Evolutionary conservation across 2,329 filamentous ascomycete genomes (phyloP).

Genomic region (Pezizomycotina sp.): DNA sequence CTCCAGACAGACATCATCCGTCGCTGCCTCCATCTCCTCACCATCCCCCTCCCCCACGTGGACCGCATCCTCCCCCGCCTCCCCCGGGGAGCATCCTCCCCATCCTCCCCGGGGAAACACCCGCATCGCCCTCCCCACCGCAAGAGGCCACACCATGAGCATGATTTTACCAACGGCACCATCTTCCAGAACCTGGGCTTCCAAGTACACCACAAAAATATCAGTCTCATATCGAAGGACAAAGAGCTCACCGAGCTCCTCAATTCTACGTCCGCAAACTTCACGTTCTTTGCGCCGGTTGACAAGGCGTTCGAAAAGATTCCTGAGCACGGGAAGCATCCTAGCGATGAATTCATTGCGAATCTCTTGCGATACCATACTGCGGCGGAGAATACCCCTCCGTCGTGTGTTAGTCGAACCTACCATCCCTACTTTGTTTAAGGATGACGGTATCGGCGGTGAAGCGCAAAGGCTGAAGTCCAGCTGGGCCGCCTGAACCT

Average conservation of each 20-base stretch:
- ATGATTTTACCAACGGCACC: conserved; percentile 42
- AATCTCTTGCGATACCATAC: conserved; percentile 60
- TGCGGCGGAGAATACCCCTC: conserved; percentile 27
- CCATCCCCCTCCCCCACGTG: conserved; percentile 2
- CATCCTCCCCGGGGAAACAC: neutral
- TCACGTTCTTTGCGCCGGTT: conserved; percentile 66
- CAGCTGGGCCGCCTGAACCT: conserved; percentile 53
- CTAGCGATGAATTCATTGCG: conserved; percentile 55
- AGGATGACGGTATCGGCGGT: conserved; percentile 12
- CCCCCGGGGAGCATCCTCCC: neutral
- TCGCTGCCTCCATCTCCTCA: no score
- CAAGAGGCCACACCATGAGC: conserved; percentile 1
- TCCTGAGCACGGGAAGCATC: conserved; percentile 33
- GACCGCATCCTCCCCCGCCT: conserved; percentile 5
- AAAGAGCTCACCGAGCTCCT: conserved; percentile 54
- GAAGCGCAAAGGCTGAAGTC: conserved; percentile 36
- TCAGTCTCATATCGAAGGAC: conserved; percentile 57
- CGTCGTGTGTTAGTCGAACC: conserved; percentile 14
- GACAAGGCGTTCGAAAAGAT: conserved; percentile 59
- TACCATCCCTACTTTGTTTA: conserved; percentile 12
- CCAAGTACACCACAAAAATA: conserved; percentile 62
- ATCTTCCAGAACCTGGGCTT: conserved; percentile 62
- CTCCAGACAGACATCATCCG: no score
- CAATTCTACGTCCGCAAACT: conserved; percentile 57
- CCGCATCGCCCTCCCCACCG: neutral